phyloP scores from a whole-genome alignment of 108 stramenopile species.

The Fragilaria crotonensis region DNA sequence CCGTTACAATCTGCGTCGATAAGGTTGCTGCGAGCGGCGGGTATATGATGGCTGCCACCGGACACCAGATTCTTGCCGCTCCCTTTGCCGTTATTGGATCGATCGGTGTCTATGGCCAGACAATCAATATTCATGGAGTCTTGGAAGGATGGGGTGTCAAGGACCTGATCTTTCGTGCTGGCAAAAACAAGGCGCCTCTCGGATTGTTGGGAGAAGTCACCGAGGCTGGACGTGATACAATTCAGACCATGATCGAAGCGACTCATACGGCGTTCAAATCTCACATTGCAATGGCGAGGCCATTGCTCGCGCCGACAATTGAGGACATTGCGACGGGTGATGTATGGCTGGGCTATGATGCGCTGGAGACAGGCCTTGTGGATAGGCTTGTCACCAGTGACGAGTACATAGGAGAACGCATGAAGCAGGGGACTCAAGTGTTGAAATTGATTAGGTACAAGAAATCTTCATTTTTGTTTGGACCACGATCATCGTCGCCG shows the following conservation, averaged over 20 bases:
- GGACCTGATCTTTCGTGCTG: constrained; percentile 63
- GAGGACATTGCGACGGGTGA: constrained; percentile 66
- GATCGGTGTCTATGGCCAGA: constrained; percentile 73
- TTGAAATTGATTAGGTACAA: constrained; percentile 49
- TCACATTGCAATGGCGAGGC: constrained; percentile 55
- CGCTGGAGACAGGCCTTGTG: constrained; percentile 54
- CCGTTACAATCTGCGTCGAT: constrained; percentile 68
- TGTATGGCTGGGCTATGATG: constrained; percentile 68
- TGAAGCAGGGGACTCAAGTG: constrained; percentile 47
- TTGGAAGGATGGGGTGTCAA: constrained; percentile 57
- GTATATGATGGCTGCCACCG: constrained; percentile 77
- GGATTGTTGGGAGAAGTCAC: constrained; percentile 74
- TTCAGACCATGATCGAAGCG: constrained; percentile 64
- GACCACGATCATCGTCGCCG: not conserved
- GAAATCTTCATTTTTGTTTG: constrained; percentile 23
- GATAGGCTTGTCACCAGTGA: constrained; percentile 72
- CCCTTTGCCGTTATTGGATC: constrained; percentile 76
- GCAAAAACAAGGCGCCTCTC: constrained; percentile 71
- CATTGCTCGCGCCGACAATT: constrained; percentile 34
- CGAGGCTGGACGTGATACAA: constrained; percentile 46
- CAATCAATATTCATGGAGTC: constrained; percentile 57
- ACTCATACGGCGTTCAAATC: constrained; percentile 70
- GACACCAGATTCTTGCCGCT: constrained; percentile 54
- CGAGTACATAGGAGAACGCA: constrained; percentile 61
- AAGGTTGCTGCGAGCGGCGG: constrained; percentile 61